phyloP scores from a whole-genome alignment of 2,329 filamentous ascomycete genomes.

The Annulohypoxylon truncatum region DNA sequence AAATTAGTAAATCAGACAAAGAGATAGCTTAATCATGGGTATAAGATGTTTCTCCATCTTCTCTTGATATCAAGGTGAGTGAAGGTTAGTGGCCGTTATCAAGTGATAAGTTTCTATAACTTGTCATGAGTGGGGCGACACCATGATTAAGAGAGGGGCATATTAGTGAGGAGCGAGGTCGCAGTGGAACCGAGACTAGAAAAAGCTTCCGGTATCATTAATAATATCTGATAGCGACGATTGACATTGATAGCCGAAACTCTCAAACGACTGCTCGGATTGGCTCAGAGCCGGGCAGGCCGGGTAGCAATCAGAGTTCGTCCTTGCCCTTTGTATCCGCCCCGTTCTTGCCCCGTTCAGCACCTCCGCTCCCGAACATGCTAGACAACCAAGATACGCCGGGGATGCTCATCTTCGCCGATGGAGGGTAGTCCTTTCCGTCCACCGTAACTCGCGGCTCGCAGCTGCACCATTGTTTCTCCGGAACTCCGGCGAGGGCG shows the following conservation, averaged over 20 bases:
- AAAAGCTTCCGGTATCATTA: conserved; percentile 7
- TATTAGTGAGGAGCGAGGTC: conserved; percentile 30
- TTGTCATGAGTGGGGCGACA: conserved; percentile 21
- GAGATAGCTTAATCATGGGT: background rate
- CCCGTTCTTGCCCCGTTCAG: conserved; percentile 8
- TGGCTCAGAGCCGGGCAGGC: background rate
- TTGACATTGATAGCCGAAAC: conserved; percentile 3
- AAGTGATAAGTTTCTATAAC: conserved; percentile 7
- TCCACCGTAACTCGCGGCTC: conserved; percentile 57
- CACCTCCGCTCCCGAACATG: conserved; percentile 43
- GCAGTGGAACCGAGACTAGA: conserved; percentile 7
- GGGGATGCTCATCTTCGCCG: conserved; percentile 55
- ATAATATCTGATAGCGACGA: conserved; percentile 1
- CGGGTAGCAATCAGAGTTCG: conserved; percentile 30
- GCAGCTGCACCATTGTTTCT: conserved; percentile 62
- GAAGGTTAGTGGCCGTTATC: conserved; percentile 4
- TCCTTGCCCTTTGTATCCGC: conserved; percentile 30
- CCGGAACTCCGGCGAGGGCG: conserved; percentile 57
- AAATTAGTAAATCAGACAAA: background rate
- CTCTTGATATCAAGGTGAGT: background rate
- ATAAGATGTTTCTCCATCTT: background rate
- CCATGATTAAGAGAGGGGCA: conserved; percentile 20
- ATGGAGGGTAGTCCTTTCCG: conserved; percentile 60
- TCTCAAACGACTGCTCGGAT: background rate
- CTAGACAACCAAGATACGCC: conserved; percentile 55